Evolutionary conservation across 148 eudicot genomes (phyloP).

Genomic region (Heliamphora exappendiculata): DNA sequence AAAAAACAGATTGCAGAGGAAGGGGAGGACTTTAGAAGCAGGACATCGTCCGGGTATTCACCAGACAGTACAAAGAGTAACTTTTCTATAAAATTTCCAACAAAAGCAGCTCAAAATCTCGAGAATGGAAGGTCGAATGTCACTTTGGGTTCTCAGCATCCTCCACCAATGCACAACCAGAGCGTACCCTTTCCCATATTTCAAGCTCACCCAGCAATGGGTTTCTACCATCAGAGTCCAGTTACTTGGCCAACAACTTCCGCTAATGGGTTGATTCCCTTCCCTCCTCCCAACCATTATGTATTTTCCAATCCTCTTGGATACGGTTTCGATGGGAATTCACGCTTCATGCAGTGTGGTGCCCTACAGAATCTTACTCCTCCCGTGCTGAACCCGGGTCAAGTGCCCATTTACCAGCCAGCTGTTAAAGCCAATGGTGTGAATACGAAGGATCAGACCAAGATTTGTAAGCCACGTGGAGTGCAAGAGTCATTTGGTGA

Average conservation of each 20-base stretch:
- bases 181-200: constrained; percentile 54
- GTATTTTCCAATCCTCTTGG: constrained; percentile 47
- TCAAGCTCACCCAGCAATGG: constrained; percentile 59
- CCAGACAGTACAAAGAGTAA: constrained; percentile 18
- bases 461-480: constrained; percentile 19
- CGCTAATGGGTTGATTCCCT: constrained; percentile 56
- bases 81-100: constrained; percentile 18
- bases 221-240: constrained; percentile 71
- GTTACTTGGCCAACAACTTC: constrained; percentile 68
- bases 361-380: constrained; percentile 53
- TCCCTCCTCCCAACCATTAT: constrained; percentile 65
- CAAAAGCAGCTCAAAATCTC: constrained; percentile 21
- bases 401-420: constrained; percentile 64
- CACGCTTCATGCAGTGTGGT: constrained; percentile 63
- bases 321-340: constrained; percentile 50
- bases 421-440: constrained; percentile 34
- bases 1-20: constrained; percentile 14
- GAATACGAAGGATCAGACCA: constrained; percentile 34
- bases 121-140: constrained; percentile 33
- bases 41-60: constrained; percentile 16
- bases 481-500: constrained; percentile 24
- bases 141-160: constrained; percentile 30
- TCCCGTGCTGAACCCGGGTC: constrained; percentile 43
- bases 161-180: constrained; percentile 55
- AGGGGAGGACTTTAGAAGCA: constrained; percentile 24